Evolutionary conservation across 2,329 filamentous ascomycete genomes (phyloP), one percentile per base, ranked within the genome.

Genomic region (Tolypocladium paradoxum): DNA sequence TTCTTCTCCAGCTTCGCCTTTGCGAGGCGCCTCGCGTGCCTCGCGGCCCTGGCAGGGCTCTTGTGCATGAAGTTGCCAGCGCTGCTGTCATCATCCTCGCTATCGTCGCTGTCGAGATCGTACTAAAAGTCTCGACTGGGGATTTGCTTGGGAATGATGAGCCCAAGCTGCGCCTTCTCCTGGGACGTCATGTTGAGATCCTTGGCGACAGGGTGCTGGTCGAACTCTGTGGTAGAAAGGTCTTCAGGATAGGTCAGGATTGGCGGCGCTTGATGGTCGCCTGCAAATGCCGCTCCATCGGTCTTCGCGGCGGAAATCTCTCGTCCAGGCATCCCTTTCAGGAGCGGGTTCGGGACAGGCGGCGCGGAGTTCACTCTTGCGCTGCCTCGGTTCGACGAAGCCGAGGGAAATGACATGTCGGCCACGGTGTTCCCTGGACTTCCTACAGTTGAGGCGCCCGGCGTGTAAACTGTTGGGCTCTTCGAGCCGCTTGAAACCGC

Each of bases 271-370:
- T 57, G 54, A 6, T 56, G 52, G 36, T 72, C 68, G 31, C 61
- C 60, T n/a, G 62, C 58, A 55, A 72, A 69, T 3, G 61, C 60
- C 16, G 67, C 65, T 5, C 63, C 64, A 33, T 73, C 68, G 2
- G 68, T 72, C 49, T 66, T 70, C 16, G 71, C 65, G 4, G 62
- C 62, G 0, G 68, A 69, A 11, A 72, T 56, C 50, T 73, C 70
- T 51, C 70, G 64, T 2, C 70, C 70, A 1, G 71, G 70, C 53
- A 70, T 65, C 6, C 70, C 69, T 49, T 56, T 62, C 11, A 72
- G 62, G 0, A 73, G 62, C 78, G 70, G 91, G 34, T 64, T 61
- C 0, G 60, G 61, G 8, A 57, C 54, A 5, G 58, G 49, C 24
- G 57, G 54, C 0, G 54, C 53, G 1, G 57, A 54, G 3, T 51